Evolutionary conservation across 2,329 filamentous ascomycete genomes (phyloP).

Genomic region (Colletotrichum paranaense): DNA sequence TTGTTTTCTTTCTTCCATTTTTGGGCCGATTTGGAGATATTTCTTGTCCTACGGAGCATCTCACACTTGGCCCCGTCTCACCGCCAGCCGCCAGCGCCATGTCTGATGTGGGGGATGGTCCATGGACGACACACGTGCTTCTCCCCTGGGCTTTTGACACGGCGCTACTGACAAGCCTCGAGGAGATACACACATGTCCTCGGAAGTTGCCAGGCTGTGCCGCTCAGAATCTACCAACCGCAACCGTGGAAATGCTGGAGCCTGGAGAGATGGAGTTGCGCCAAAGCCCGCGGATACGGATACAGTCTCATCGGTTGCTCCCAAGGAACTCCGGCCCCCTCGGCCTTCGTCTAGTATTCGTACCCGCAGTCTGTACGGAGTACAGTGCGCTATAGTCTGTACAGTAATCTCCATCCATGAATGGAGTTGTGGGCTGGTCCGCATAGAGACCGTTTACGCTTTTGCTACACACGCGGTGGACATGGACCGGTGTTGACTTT

Average conservation of each 20-base stretch:
- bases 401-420: not conserved
- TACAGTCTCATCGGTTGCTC: not conserved
- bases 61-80: not conserved
- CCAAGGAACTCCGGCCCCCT: not conserved
- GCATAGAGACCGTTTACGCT: not conserved
- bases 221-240: conserved; percentile 16
- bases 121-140: conserved; percentile 12
- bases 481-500: no score
- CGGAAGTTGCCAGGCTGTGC: conserved; percentile 20
- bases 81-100: not conserved
- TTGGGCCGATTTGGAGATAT: not conserved
- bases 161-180: not conserved
- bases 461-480: not conserved
- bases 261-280: conserved; percentile 31
- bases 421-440: not conserved
- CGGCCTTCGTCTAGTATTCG: not conserved
- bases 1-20: not conserved
- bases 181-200: conserved; percentile 6
- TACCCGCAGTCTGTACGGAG: not conserved
- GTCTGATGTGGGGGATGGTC: conserved; percentile 7
- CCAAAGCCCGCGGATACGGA: conserved; percentile 21
- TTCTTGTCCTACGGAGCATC: not conserved
- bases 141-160: conserved; percentile 1
- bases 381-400: not conserved
- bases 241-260: conserved; percentile 28